Percentiles rank a stretch among this genome's conserved stretches.
Evolutionary conservation across 2,329 filamentous ascomycete genomes (phyloP).

Genomic region (Lasiodiplodia sp.): DNA sequence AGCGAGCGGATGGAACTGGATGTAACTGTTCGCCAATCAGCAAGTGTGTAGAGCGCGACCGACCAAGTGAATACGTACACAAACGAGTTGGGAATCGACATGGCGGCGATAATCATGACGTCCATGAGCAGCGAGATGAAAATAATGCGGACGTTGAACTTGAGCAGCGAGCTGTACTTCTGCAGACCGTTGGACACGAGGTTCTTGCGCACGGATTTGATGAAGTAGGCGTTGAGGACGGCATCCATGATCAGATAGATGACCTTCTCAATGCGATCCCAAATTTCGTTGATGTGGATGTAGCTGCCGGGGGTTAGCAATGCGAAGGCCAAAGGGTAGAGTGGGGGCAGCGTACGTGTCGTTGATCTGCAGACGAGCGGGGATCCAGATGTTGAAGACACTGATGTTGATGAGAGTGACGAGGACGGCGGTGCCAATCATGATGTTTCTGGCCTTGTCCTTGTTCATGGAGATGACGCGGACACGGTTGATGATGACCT

Average conservation of each 20-base stretch:
- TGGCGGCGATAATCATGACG: slow-evolving; percentile 55
- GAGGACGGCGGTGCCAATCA: slow-evolving; percentile 46
- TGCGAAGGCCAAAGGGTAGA: background rate
- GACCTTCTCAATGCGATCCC: slow-evolving; percentile 49
- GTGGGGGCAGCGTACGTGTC: slow-evolving; percentile 33
- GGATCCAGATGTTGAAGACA: slow-evolving; percentile 51
- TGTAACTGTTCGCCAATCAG: slow-evolving; percentile 45
- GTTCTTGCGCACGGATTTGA: slow-evolving; percentile 54
- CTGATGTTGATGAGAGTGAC: slow-evolving; percentile 49
- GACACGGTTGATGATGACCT: slow-evolving; percentile 52
- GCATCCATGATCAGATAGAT: slow-evolving; percentile 48
- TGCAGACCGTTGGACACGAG: slow-evolving; percentile 58
- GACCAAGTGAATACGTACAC: slow-evolving; percentile 43
- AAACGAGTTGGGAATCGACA: slow-evolving; percentile 57
- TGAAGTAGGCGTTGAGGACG: slow-evolving; percentile 49
- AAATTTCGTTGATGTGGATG: slow-evolving; percentile 46
- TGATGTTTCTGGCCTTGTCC: slow-evolving; percentile 41
- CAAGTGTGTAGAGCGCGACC: background rate
- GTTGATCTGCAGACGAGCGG: slow-evolving; percentile 45
- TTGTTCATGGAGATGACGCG: slow-evolving; percentile 46
- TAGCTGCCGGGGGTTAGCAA: slow-evolving; percentile 34
- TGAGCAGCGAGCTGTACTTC: slow-evolving; percentile 60
- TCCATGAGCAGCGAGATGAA: slow-evolving; percentile 60
- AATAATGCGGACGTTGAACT: slow-evolving; percentile 61
- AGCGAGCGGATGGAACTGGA: slow-evolving; percentile 59